These are phyloP conservation scores for Coniochaeta ligniaria DNA, from an alignment of 2,329 filamentous ascomycete species.

Conservation along the genomic window DNA sequence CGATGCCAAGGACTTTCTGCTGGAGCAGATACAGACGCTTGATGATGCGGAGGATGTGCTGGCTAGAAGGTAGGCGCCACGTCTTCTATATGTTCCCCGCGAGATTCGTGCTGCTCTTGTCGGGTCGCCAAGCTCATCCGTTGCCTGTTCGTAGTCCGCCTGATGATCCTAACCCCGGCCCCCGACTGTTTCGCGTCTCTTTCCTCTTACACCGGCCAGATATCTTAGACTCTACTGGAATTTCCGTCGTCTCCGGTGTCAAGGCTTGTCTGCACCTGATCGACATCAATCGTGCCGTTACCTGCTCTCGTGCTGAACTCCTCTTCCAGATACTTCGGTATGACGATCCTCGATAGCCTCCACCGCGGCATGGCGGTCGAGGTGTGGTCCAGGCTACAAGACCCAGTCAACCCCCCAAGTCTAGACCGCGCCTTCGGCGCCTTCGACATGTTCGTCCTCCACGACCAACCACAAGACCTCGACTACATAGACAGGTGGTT, in stretches of 20 bases:
- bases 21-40: slow-evolving; percentile 54
- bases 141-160: not conserved
- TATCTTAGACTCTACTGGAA: too few species aligned
- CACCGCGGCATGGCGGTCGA: slow-evolving; percentile 73
- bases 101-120: not conserved
- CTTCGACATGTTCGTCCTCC: slow-evolving; percentile 84
- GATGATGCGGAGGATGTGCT: slow-evolving; percentile 65
- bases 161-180: not conserved
- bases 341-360: slow-evolving; percentile 67
- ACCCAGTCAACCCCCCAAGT: slow-evolving; percentile 17
- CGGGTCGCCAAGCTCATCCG: not conserved
- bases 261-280: not conserved
- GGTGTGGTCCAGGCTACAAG: slow-evolving; percentile 60
- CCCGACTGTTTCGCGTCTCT: too few species aligned
- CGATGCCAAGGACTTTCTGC: slow-evolving; percentile 80
- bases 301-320: slow-evolving; percentile 17
- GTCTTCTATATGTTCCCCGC: not conserved
- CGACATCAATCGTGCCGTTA: not conserved
- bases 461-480: slow-evolving; percentile 65
- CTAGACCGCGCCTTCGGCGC: slow-evolving; percentile 72
- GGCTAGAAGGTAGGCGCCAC: slow-evolving; percentile 52
- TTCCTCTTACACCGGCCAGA: too few species aligned
- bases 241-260: not conserved
- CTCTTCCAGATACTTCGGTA: slow-evolving; percentile 61
- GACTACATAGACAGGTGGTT: slow-evolving; percentile 54